Base-by-base conservation (phyloP, 192 early-diverging fungal genomes). In the Coemansia sp. region DNA sequence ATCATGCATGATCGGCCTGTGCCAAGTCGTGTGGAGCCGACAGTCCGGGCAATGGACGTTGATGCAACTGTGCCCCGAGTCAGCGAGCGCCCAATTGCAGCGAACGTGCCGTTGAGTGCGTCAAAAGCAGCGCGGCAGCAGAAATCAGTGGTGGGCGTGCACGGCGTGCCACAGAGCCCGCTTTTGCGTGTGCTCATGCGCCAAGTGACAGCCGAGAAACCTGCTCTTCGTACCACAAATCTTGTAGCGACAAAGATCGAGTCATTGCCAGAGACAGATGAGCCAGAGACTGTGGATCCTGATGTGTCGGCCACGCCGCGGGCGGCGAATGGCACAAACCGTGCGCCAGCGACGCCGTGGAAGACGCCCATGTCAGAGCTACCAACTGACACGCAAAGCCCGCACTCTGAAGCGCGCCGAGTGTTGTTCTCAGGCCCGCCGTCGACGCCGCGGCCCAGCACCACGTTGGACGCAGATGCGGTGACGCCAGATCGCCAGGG, bases 351-450 rank as follows among this genome's bases (percentile, higher is more conserved):
- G 11, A 69, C 61, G 13, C 57, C 62, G 9, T 64, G 68, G 68
- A 51, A 57, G 20, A 68, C 72, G 47, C 57, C 72, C 3, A 64
- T 61, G 59, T 35, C 65, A 5, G 51, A 50, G 7, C 48, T 61
- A 12, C 59, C 66, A 12, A 13, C 5, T 9, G 32, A n/a, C 6
- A 18, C 41, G n/a, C 38, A 41, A 9, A 35, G 32, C 32, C 32
- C 32, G 18, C 54, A 13, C 19, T 55, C 61, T 18, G 43, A 23
- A 8, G 45, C 22, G 12, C 29, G 39, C 26, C 66, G 60, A 10
- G 64, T 78, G 45, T 66, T 70, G 23, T 60, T 78, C 20, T 78
- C 70, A 4, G 75, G 75, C 14, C 63, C 69, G 26, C 75, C 75
- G 9, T 60, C 75, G 4, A 73, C 75, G 27, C 75, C 69, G n/a